phyloP scores from a whole-genome alignment of 768 basidiomycete species.

The Amyloporia xantha region DNA sequence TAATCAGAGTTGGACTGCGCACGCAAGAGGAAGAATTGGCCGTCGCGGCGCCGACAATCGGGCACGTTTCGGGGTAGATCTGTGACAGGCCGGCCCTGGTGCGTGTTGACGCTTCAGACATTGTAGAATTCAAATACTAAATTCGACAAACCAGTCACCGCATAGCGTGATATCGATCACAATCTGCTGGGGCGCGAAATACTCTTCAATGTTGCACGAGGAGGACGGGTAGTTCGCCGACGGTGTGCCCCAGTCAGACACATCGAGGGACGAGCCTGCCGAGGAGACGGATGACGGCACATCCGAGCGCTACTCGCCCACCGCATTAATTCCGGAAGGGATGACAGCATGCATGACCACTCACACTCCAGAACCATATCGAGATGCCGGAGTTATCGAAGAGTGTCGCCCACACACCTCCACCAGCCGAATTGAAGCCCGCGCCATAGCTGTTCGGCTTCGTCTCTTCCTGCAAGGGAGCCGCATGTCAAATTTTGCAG shows the following conservation, averaged over 20 bases:
- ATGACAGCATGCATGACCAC: conserved; percentile 4
- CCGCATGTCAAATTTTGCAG: neutral
- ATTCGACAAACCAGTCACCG: conserved; percentile 37
- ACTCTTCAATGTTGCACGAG: conserved; percentile 37
- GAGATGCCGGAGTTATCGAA: conserved; percentile 50
- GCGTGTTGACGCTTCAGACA: too few relatives aligned
- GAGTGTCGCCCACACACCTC: conserved; percentile 63
- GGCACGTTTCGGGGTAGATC: conserved; percentile 41
- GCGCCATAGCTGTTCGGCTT: conserved; percentile 32
- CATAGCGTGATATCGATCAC: conserved; percentile 55
- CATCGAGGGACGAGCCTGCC: conserved; percentile 29
- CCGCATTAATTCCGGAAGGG: neutral
- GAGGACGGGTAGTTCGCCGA: conserved; percentile 35
- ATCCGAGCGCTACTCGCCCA: conserved; percentile 25
- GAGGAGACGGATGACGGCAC: conserved; percentile 31
- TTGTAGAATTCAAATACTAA: neutral
- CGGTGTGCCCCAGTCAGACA: conserved; percentile 39
- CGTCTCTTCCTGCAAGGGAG: conserved; percentile 17
- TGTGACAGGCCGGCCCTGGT: conserved; percentile 45
- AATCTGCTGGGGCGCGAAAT: conserved; percentile 43
- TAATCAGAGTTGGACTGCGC: too few relatives aligned
- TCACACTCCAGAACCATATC: conserved; percentile 46
- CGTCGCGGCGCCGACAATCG: conserved; percentile 30
- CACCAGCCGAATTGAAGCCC: conserved; percentile 39
- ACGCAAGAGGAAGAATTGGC: conserved; percentile 24